These are phyloP conservation scores for Exophiala oligosperma DNA, from an alignment of 2,329 filamentous ascomycete genomes.

Conservation along the genomic window DNA sequence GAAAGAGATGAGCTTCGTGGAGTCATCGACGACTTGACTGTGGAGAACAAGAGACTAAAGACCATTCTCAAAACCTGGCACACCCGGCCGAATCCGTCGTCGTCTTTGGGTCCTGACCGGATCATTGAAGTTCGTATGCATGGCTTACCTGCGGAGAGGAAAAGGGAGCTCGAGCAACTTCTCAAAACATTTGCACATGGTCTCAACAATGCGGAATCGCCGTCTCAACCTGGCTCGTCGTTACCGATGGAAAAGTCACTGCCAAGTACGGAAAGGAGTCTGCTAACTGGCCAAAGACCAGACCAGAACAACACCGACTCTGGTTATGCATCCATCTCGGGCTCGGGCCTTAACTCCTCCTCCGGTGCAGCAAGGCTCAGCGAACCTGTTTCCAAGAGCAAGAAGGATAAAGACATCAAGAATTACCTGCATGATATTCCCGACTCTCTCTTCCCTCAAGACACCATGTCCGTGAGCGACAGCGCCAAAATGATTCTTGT, in stretches of 20 bases:
- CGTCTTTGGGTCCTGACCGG: slow-evolving; percentile 68
- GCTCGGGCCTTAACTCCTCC: slow-evolving; percentile 21
- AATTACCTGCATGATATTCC: slow-evolving; percentile 73
- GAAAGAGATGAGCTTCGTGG: slow-evolving; percentile 74
- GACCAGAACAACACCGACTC: slow-evolving; percentile 27
- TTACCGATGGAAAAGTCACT: slow-evolving; percentile 10
- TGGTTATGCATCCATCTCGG: slow-evolving; percentile 42
- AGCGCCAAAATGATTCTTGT: slow-evolving; percentile 75
- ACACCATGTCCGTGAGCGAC: slow-evolving; percentile 62
- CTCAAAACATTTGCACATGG: slow-evolving; percentile 61
- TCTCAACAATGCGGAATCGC: slow-evolving; percentile 10
- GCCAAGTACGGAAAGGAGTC: slow-evolving; percentile 2
- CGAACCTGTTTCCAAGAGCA: slow-evolving; percentile 19
- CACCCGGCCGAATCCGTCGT: slow-evolving; percentile 42
- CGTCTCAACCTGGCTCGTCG: slow-evolving; percentile 16
- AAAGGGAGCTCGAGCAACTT: slow-evolving; percentile 72
- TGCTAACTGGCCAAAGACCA: not conserved
- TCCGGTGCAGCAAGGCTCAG: slow-evolving; percentile 6
- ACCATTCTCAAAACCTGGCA: slow-evolving; percentile 71
- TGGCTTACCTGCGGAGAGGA: slow-evolving; percentile 69
- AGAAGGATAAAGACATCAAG: slow-evolving; percentile 61
- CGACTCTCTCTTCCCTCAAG: slow-evolving; percentile 64
- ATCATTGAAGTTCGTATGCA: slow-evolving; percentile 82
- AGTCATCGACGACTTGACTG: slow-evolving; percentile 83
- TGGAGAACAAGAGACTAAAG: slow-evolving; percentile 79